Conservation (phyloP, 306 rosid species). For the Inga leiocalycina region DNA sequence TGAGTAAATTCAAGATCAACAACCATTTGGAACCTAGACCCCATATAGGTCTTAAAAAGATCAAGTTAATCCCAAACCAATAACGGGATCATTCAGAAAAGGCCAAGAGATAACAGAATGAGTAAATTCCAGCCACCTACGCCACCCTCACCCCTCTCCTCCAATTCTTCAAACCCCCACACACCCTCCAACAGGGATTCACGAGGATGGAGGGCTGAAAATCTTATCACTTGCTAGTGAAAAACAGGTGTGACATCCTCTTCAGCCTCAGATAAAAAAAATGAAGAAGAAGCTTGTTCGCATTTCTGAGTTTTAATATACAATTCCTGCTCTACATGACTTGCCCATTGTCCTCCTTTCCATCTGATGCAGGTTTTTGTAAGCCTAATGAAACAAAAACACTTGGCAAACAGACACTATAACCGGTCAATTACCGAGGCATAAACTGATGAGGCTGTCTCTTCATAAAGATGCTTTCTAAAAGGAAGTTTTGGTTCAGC, state of each 20-base stretch:
- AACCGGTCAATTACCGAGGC: not conserved
- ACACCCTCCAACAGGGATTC: not conserved
- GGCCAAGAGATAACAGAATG: not conserved
- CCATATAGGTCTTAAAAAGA: not conserved
- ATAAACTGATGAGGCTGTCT: not conserved
- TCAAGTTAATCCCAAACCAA: not conserved
- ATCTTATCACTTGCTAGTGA: not conserved
- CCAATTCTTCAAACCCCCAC: too few relatives aligned
- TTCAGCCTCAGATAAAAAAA: not conserved
- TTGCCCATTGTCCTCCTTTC: not conserved
- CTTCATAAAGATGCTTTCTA: not conserved
- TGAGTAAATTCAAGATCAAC: not conserved
- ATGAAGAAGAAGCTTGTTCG: not conserved
- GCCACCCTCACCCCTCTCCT: too few relatives aligned
- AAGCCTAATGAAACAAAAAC: not conserved
- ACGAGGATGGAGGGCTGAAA: not conserved
- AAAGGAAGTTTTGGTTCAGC: not conserved
- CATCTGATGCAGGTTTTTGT: not conserved
- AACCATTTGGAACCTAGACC: not conserved
- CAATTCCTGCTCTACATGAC: not conserved
- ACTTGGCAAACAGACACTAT: not conserved
- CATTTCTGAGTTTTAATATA: not conserved
- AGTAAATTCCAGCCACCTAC: not conserved
- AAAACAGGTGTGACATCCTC: not conserved
- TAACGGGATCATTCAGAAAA: not conserved